A percentile compares a stretch with the other conserved stretches of the same genome.
Evolutionary conservation across 352 stramenopile genomes (phyloP).

Genomic region (Globisporangium megalacanthum): DNA sequence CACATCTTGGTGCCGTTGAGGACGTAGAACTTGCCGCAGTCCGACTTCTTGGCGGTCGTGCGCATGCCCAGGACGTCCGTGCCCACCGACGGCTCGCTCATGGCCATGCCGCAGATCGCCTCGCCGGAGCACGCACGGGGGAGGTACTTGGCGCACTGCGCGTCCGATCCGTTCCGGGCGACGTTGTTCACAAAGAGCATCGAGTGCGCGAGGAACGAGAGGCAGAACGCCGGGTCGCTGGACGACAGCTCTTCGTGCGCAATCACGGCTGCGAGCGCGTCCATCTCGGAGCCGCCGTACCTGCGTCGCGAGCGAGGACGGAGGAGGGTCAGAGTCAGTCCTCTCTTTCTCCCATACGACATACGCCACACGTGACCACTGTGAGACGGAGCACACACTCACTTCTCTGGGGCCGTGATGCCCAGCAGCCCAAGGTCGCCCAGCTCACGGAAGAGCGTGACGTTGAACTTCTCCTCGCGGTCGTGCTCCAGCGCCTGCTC

Average conservation of each 20-base stretch:
- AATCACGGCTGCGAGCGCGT: conserved; percentile 93
- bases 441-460: conserved; percentile 93
- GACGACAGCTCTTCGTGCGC: conserved; percentile 95
- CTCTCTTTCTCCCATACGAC: no score
- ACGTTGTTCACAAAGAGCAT: conserved; percentile 95
- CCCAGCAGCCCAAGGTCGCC: conserved; percentile 94
- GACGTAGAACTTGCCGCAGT: conserved; percentile 89
- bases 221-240: conserved; percentile 97
- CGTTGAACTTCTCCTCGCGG: conserved; percentile 97
- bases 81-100: conserved; percentile 97
- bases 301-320: conserved; percentile 15
- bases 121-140: conserved; percentile 89
- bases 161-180: conserved; percentile 84
- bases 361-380: background rate
- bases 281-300: conserved; percentile 95
- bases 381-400: conserved; percentile 14
- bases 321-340: background rate
- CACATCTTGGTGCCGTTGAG: conserved; percentile 95
- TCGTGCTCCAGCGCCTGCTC: conserved; percentile 90
- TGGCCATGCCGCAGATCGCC: conserved; percentile 98
- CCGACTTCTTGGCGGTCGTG: conserved; percentile 88
- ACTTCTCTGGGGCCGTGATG: conserved; percentile 95
- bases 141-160: conserved; percentile 87
- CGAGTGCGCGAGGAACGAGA: conserved; percentile 95
- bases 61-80: conserved; percentile 95